Conservation (phyloP, 2,329 filamentous ascomycete genomes). For the Hypoxylon sp. region DNA sequence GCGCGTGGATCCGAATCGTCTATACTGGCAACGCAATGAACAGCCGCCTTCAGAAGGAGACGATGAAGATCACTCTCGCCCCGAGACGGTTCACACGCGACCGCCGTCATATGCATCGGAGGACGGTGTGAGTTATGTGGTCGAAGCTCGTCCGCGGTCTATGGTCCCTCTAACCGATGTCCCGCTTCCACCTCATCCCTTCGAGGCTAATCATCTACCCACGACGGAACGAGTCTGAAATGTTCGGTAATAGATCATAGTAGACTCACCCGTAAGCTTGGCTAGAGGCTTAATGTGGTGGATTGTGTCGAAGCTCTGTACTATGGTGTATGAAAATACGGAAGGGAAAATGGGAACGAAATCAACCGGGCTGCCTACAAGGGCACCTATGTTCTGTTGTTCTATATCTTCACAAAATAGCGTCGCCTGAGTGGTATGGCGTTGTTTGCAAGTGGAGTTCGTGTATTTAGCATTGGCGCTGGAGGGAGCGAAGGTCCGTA, state of each 20-base stretch:
- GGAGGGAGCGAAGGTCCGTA: constrained; percentile 1
- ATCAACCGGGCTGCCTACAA: neutral
- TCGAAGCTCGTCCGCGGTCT: constrained; percentile 71
- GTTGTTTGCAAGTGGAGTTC: constrained; percentile 15
- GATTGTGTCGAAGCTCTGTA: neutral
- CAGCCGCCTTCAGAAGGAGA: constrained; percentile 38
- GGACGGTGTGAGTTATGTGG: constrained; percentile 76
- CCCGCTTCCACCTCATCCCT: constrained; percentile 58
- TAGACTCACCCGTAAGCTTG: neutral
- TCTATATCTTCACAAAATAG: constrained; percentile 8
- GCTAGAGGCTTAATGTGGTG: neutral
- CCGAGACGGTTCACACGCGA: constrained; percentile 50
- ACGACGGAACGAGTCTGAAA: constrained; percentile 4
- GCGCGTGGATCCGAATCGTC: constrained; percentile 80
- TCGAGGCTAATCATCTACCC: constrained; percentile 50
- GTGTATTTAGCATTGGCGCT: constrained; percentile 22
- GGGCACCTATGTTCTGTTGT: constrained; percentile 16
- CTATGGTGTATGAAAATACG: constrained; percentile 15
- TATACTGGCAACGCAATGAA: constrained; percentile 80
- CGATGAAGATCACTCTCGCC: constrained; percentile 14
- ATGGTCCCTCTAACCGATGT: constrained; percentile 58
- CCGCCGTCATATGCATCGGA: constrained; percentile 82
- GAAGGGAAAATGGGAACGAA: neutral
- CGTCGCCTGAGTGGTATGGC: constrained; percentile 7
- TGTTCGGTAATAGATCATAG: constrained; percentile 20